Percentiles rank a stretch among this genome's conserved stretches.
phyloP scores from a whole-genome alignment of 495 filamentous ascomycete species.

The Xylaria castorea region DNA sequence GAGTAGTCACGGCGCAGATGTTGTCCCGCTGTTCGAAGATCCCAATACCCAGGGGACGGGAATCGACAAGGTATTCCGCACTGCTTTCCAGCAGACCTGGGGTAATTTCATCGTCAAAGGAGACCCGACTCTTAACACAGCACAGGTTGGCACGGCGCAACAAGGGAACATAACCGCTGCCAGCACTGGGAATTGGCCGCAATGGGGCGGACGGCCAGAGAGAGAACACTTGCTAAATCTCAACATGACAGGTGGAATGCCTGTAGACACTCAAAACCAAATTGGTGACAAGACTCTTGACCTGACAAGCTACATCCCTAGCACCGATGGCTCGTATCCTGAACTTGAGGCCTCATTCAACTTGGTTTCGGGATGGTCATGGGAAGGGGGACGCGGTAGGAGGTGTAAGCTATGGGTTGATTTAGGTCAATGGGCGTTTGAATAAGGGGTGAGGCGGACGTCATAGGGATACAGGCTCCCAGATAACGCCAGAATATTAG shows the following conservation, averaged over 20 bases:
- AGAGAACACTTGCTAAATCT: slow-evolving; percentile 54
- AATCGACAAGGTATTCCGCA: slow-evolving; percentile 39
- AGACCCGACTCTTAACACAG: slow-evolving; percentile 54
- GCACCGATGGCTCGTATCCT: slow-evolving; percentile 34
- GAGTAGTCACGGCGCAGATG: slow-evolving; percentile 61
- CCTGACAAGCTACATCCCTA: slow-evolving; percentile 36
- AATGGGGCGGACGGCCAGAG: slow-evolving; percentile 41
- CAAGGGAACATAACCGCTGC: slow-evolving; percentile 34
- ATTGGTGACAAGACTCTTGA: slow-evolving; percentile 23
- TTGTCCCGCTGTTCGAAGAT: slow-evolving; percentile 36
- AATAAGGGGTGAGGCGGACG: slow-evolving; percentile 3
- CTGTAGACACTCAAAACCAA: slow-evolving; percentile 23
- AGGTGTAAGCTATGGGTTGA: slow-evolving; percentile 65
- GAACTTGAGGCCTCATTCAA: slow-evolving; percentile 53
- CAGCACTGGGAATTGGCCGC: slow-evolving; percentile 31
- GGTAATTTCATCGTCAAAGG: slow-evolving; percentile 62
- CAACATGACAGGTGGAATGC: slow-evolving; percentile 58
- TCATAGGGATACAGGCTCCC: neutral
- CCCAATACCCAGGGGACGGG: slow-evolving; percentile 23
- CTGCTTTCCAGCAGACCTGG: slow-evolving; percentile 46
- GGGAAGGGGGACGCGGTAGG: slow-evolving; percentile 62
- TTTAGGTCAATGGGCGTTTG: slow-evolving; percentile 44
- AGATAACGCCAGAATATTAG: neutral
- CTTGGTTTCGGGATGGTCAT: slow-evolving; percentile 58
- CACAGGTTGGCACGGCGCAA: slow-evolving; percentile 25